These are phyloP conservation scores for Fusarium citri DNA, from an alignment of 2,329 filamentous ascomycete species.

Conservation along the genomic window DNA sequence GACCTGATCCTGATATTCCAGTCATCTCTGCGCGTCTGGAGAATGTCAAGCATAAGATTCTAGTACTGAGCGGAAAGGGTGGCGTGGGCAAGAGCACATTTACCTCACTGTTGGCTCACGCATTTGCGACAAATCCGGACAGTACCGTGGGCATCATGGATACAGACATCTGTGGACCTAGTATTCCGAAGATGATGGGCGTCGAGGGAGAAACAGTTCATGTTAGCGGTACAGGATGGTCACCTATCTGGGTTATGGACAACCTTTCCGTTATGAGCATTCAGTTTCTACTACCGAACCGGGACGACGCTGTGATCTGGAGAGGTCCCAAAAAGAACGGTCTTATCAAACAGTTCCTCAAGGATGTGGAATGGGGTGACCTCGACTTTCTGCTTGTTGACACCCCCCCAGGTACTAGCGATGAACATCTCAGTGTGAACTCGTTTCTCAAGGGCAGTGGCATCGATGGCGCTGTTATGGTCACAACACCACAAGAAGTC, in stretches of 20 bases:
- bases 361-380: slow-evolving; percentile 97
- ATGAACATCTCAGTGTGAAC: slow-evolving; percentile 96
- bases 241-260: slow-evolving; percentile 93
- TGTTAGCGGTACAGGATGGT: slow-evolving; percentile 88
- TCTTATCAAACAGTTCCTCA: slow-evolving; percentile 96
- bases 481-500: slow-evolving; percentile 96
- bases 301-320: slow-evolving; percentile 97
- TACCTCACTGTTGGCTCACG: slow-evolving; percentile 86
- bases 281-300: slow-evolving; percentile 95
- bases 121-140: slow-evolving; percentile 83
- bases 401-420: slow-evolving; percentile 93
- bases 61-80: slow-evolving; percentile 93
- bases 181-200: slow-evolving; percentile 99
- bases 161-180: slow-evolving; percentile 95
- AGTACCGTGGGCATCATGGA: slow-evolving; percentile 95
- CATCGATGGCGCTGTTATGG: slow-evolving; percentile 91
- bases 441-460: slow-evolving; percentile 90
- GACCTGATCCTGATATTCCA: slow-evolving; percentile 93
- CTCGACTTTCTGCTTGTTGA: slow-evolving; percentile 94
- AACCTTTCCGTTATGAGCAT: slow-evolving; percentile 97
- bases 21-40: slow-evolving; percentile 86
- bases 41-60: slow-evolving; percentile 88
- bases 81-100: slow-evolving; percentile 98
- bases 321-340: slow-evolving; percentile 98
- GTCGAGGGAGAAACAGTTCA: slow-evolving; percentile 95